phyloP scores from a whole-genome alignment of 805 yeast species.

The Schwanniomyces vanrijiae region DNA sequence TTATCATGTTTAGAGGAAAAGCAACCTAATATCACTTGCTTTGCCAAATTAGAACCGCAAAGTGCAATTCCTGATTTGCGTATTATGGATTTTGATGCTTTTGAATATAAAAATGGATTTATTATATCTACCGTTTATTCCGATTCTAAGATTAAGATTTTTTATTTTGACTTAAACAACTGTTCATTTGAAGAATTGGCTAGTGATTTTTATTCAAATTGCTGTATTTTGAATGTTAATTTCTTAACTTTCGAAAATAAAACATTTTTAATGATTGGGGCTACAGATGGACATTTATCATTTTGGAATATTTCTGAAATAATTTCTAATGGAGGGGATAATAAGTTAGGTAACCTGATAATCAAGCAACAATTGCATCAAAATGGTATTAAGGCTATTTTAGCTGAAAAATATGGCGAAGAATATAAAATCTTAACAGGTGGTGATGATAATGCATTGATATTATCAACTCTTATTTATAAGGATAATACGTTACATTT shows the following conservation, averaged over 20 bases:
- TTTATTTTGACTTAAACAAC: constrained; percentile 46
- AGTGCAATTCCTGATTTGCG: constrained; percentile 74
- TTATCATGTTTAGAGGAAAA: constrained; percentile 31
- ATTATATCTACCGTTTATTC: constrained; percentile 75
- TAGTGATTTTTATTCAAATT: constrained; percentile 59
- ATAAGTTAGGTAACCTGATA: constrained; percentile 24
- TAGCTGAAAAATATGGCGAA: constrained; percentile 14
- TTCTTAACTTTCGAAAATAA: constrained; percentile 33
- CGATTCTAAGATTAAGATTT: constrained; percentile 71
- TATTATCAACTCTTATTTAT: constrained; percentile 19
- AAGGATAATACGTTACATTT: constrained; percentile 17
- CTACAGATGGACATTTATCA: constrained; percentile 82
- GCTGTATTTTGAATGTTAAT: constrained; percentile 71
- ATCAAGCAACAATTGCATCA: constrained; percentile 67
- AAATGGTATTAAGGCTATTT: constrained; percentile 76
- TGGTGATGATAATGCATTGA: constrained; percentile 87
- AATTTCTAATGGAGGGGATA: neutral
- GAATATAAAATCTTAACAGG: constrained; percentile 59
- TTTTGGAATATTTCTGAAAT: constrained; percentile 53
- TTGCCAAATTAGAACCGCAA: constrained; percentile 55
- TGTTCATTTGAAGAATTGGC: constrained; percentile 45
- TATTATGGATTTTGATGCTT: constrained; percentile 78
- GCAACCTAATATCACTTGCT: constrained; percentile 48
- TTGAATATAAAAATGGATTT: constrained; percentile 45
- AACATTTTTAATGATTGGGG: constrained; percentile 50